Base-by-base conservation (phyloP, 2,329 filamentous ascomycete species). In the Verticillium longisporum region DNA sequence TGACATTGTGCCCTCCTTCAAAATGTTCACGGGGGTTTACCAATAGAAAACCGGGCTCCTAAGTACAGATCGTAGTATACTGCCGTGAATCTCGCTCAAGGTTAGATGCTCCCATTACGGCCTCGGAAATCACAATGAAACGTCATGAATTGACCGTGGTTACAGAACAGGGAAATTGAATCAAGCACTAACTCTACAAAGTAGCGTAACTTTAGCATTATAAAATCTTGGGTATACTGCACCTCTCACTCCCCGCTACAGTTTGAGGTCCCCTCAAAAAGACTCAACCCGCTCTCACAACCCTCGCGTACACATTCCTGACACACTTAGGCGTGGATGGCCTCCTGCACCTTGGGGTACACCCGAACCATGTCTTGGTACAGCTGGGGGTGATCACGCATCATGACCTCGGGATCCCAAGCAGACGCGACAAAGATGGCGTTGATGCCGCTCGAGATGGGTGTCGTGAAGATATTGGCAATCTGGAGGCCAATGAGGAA, bases 401-500 rank as follows among this genome's bases (percentile, higher is more conserved):
- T 88, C 78, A 97, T 78, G 9, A 94, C 89, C 69, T 89, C 83
- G 0, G 86, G 86, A 57, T 88, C 85, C 82, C 86, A 88, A 0
- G 84, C 85, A 55, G 83, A 78, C 0, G 91, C 92, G 0, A 97
- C 91, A 68, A 97, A 97, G 63, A 97, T 90, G 0, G 93, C 96
- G 67, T 96, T 90, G 64, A 96, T 86, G n/a, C 94, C 94, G 68
- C 88, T 93, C 65, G 88, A 88, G 61, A 98, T 80, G 1, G 94
- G 94, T 0, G 91, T 94, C 37, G 94, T 90, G 76, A 97, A 96
- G 65, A 96, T 85, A 73, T 96, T 90, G 72, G 88, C 90, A 62
- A 97, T 89, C 73, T 97, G 94, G 66, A 97, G 77, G 6, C 94
- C 94, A 65, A 97, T 93, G 59, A 97, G 77, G 77, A 97, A 97